Base-by-base conservation (phyloP, 2,329 filamentous ascomycete species). In the Alternaria conjuncta region DNA sequence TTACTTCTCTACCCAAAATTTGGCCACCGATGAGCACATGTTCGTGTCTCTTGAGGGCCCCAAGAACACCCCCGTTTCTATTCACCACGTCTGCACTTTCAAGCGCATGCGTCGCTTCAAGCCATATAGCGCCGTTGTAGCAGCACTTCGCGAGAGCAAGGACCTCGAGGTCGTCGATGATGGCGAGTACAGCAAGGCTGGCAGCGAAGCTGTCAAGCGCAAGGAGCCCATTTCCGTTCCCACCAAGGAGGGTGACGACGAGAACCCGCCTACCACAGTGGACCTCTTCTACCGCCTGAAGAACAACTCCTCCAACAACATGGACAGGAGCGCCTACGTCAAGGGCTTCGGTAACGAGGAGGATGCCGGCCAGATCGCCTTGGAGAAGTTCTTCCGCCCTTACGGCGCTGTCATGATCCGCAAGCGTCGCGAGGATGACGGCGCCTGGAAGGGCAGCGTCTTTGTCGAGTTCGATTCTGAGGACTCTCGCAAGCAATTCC, bases 61-160 rank as follows among this genome's bases (percentile, higher is more conserved):
- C 68, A 86, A 91, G 75, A 97, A 97, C 85, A 91, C 92, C 80
- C 87, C 94, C 46, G 90, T 99, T 41, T 84, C 90, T 21, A 85
- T 99, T 71, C 89, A 90, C 75, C 87, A 90, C 65, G 89, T 99
- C 70, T 89, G 90, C 85, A 89, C 84, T 55, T 99, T 99, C 87
- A 95, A 94, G 84, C 94, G 96, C 80, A 99, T 99, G 96, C 91
- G 89, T 71, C 92, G 90, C 74, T 99, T 98, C 87, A 90, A 96
- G 82, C 93, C 93, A 45, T 94, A 94, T 84, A 89, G 88, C 60
- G 90, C 92, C 60, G 88, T 99, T 46, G 90, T 97, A 64, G 89
- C 89, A 57, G 95, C 96, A 36, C 87, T 98, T 56, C 92, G 91
- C 80, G 88, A 92, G 21, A 96, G 92, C 83, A 85, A 86, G 28